Percentiles rank a stretch among this genome's conserved stretches.
These are phyloP conservation scores for Talaromyces nanjingensis DNA, from an alignment of 495 filamentous ascomycete species.

Conservation along the genomic window DNA sequence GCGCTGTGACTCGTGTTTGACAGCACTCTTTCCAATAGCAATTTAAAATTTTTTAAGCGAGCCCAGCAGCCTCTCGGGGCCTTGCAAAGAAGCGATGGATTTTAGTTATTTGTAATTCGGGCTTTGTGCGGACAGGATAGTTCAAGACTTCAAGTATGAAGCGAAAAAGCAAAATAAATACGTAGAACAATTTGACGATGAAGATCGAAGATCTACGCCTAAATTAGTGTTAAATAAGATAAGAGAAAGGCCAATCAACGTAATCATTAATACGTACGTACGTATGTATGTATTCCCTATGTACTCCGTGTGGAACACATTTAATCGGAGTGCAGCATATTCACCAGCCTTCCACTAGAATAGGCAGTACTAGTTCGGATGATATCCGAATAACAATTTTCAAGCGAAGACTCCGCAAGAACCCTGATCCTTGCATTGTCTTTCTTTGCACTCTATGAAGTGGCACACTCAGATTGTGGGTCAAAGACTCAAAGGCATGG, in stretches of 20 bases:
- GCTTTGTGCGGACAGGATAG: background rate
- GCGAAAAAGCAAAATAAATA: background rate
- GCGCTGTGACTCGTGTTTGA: background rate
- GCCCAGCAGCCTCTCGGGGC: background rate
- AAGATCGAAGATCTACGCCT: background rate
- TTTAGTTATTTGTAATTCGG: background rate
- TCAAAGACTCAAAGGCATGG: background rate
- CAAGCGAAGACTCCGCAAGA: background rate
- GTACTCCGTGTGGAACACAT: background rate
- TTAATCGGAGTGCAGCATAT: background rate
- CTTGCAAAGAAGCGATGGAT: background rate
- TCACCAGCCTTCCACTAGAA: background rate
- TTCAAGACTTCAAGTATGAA: background rate
- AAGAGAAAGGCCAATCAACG: background rate
- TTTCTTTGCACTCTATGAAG: background rate
- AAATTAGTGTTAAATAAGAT: background rate
- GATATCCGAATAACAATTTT: background rate
- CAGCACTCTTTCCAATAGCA: background rate
- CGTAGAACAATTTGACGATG: background rate
- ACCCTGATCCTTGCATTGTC: background rate
- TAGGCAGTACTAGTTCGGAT: background rate
- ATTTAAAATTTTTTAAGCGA: background rate
- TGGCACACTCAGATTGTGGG: background rate
- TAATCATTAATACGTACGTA: background rate
- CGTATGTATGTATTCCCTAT: background rate